Percentiles rank a stretch among this genome's conserved stretches.
Evolutionary conservation across 495 filamentous ascomycete genomes (phyloP).

Genomic region (Echria macrotheca): DNA sequence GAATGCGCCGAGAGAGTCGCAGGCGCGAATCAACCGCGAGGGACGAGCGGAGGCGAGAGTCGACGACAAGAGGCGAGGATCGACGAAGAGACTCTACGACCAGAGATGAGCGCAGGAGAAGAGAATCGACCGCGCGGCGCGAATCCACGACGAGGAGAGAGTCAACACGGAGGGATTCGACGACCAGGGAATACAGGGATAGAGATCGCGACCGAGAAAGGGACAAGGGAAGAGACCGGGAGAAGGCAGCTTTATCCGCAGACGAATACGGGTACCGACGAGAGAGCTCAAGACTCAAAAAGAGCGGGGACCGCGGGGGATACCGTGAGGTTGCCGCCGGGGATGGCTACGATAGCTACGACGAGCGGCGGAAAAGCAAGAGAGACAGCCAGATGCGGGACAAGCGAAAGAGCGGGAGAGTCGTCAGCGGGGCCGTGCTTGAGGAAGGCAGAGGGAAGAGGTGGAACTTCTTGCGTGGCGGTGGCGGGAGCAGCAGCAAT

Average conservation of each 20-base stretch:
- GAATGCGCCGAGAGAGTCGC: conserved; percentile 1
- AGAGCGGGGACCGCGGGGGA: not conserved
- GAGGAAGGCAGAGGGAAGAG: conserved; percentile 54
- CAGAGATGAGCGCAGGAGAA: not conserved
- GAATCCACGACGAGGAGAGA: conserved; percentile 3
- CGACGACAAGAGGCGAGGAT: not conserved
- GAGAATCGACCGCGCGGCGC: conserved; percentile 8
- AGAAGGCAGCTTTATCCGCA: not conserved
- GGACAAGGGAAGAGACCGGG: conserved; percentile 25
- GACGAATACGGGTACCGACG: conserved; percentile 14
- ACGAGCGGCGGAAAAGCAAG: conserved; percentile 3
- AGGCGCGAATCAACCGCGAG: conserved; percentile 9
- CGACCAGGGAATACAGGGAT: conserved; percentile 21
- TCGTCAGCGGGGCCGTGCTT: conserved; percentile 62
- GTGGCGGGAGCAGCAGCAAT: conserved; percentile 28
- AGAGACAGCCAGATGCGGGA: not conserved
- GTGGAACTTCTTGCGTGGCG: conserved; percentile 24
- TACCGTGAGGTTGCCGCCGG: conserved; percentile 2
- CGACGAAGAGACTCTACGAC: not conserved
- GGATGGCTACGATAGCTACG: not conserved
- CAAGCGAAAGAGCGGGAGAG: conserved; percentile 21
- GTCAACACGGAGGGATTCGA: too few relatives aligned
- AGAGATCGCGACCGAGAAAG: conserved; percentile 30
- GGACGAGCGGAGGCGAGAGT: conserved; percentile 1
- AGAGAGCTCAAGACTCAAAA: conserved; percentile 18